A percentile compares a stretch with the other conserved stretches of the same genome.
Conservation (phyloP, 306 rosid species). For the Malus asiatica region DNA sequence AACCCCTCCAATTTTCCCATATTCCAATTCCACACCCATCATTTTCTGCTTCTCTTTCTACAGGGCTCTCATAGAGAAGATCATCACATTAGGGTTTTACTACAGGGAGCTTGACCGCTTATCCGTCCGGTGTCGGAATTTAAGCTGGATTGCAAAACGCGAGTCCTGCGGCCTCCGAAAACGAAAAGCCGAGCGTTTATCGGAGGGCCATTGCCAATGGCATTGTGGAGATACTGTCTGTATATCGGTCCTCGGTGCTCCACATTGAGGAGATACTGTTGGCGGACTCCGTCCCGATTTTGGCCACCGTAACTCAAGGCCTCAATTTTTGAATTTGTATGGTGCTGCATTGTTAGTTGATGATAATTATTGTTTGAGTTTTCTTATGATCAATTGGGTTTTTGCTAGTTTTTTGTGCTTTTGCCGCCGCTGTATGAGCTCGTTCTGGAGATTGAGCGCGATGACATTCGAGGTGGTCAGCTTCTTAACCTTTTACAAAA, state of each 20-base stretch:
- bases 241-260: conserved; percentile 74
- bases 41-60: neutral
- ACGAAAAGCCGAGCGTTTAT: conserved; percentile 65
- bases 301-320: conserved; percentile 85
- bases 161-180: conserved; percentile 20
- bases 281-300: conserved; percentile 75
- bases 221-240: conserved; percentile 75
- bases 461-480: conserved; percentile 35
- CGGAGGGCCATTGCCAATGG: conserved; percentile 91
- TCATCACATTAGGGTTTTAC: conserved; percentile 75
- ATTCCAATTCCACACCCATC: neutral
- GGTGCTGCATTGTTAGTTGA: neutral
- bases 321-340: conserved; percentile 22
- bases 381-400: neutral
- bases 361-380: neutral
- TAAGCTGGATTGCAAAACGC: conserved; percentile 66
- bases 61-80: conserved; percentile 88
- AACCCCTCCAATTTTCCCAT: neutral
- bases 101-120: conserved; percentile 87
- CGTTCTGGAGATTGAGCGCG: conserved; percentile 72
- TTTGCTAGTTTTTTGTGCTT: conserved; percentile 65
- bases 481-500: too few species aligned
- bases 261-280: conserved; percentile 80
- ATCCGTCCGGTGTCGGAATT: conserved; percentile 67
- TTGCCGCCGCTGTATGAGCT: conserved; percentile 84